Evolutionary conservation across 73 alveolate species (phyloP), one percentile per base, ranked within the genome.

Genomic region (Symbiodinium pilosum): DNA sequence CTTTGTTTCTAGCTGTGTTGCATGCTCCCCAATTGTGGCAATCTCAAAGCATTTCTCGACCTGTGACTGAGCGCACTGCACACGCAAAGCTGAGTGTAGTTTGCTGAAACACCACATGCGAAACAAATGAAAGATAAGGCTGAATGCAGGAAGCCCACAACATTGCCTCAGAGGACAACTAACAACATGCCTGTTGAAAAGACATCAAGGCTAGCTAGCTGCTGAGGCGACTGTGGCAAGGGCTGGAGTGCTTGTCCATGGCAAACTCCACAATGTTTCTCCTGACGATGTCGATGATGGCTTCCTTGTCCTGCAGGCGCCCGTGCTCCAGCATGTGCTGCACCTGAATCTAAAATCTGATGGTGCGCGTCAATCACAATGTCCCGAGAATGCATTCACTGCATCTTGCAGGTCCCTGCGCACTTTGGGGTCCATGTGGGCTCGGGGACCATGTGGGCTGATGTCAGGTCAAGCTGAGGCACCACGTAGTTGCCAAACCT

Each of bases 291-390:
- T 43, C 98, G 30, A 92, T 71, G 89, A 92, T 88, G 24, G 68
- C 68, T 86, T 88, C 93, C 40, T 86, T 86, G 93, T 86, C 93
- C 83, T 86, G 93, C 51, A 86, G 52, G 26, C 93, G 93, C 43
- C 99, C 99, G 34, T 99, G 99, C 93, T 99, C 99, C 41, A 99
- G 97, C 77, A 99, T 93, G 98, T 99, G 99, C 99, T 99, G 99
- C 41, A 99, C 99, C 93, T 86, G 42, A n/a, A n/a, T n/a, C 40
- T 34, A 39, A 16, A 14, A 26, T 69, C n/a, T 52, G 71, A 69
- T 2, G n/a, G n/a, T 30, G 85, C n/a, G n/a, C n/a, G n/a, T 56
- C 43, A 71, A 14, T 24, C 43, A 24, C 42, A 69, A 69, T 3
- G 42, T 28, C 84, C 16, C 14, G 41, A 28, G 84, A n/a, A n/a